A percentile compares a stretch with the other conserved stretches of the same genome.
Evolutionary conservation across 2,329 filamentous ascomycete genomes (phyloP).

Genomic region (Aspergillus persii): DNA sequence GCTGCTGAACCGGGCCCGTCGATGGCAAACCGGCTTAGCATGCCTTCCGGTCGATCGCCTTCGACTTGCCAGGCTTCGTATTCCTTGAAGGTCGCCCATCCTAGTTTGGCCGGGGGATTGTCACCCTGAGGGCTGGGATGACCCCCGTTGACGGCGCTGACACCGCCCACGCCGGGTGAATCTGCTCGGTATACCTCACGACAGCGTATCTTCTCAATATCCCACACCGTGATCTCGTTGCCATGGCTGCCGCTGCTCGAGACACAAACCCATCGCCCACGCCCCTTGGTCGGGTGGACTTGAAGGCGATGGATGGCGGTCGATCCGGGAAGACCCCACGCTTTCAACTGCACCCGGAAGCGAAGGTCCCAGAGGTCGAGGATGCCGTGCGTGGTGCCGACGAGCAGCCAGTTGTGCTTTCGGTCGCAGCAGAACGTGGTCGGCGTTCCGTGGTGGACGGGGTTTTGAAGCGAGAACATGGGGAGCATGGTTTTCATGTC

Average conservation of each 20-base stretch:
- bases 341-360: slow-evolving; percentile 84
- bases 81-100: slow-evolving; percentile 46
- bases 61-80: slow-evolving; percentile 89
- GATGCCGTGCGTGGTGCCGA: slow-evolving; percentile 90
- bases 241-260: slow-evolving; percentile 82
- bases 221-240: slow-evolving; percentile 87
- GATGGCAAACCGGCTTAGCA: slow-evolving; percentile 79
- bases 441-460: slow-evolving; percentile 84
- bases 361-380: slow-evolving; percentile 93
- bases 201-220: slow-evolving; percentile 84
- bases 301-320: slow-evolving; percentile 75
- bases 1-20: slow-evolving; percentile 43
- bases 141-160: slow-evolving; percentile 37
- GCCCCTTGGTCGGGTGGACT: slow-evolving; percentile 73
- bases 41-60: slow-evolving; percentile 80
- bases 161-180: slow-evolving; percentile 18
- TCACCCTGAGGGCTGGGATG: slow-evolving; percentile 50
- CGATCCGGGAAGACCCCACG: slow-evolving; percentile 82
- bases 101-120: slow-evolving; percentile 14
- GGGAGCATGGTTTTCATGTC: slow-evolving; percentile 84
- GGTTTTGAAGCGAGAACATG: slow-evolving; percentile 78
- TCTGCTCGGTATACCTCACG: slow-evolving; percentile 78
- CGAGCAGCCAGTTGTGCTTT: slow-evolving; percentile 82
- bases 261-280: slow-evolving; percentile 82
- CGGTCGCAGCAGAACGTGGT: slow-evolving; percentile 88